Evolutionary conservation across 768 basidiomycete genomes (phyloP).

Genomic region (Pholiota microspora): DNA sequence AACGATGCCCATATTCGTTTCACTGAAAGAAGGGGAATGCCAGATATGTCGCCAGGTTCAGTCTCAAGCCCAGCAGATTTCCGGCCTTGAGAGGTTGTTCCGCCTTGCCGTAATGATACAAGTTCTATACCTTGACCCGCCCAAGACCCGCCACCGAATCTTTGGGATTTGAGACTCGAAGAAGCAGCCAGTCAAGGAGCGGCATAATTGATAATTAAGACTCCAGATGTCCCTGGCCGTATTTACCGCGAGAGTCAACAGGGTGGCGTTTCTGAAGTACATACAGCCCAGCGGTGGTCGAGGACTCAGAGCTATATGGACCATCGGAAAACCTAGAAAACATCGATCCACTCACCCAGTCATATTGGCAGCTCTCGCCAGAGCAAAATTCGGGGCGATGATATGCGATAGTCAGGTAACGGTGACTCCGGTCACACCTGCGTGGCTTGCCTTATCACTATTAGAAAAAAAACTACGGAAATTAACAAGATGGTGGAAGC

Average conservation of each 20-base stretch:
- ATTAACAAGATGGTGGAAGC: too few relatives aligned
- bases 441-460: too few relatives aligned
- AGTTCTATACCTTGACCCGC: neutral
- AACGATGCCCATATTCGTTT: conserved; percentile 20
- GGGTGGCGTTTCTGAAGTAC: neutral
- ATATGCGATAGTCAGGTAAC: too few relatives aligned
- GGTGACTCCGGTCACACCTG: too few relatives aligned
- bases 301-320: too few relatives aligned
- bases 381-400: too few relatives aligned
- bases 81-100: neutral
- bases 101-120: conserved; percentile 1
- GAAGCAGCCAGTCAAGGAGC: neutral
- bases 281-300: too few relatives aligned
- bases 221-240: neutral
- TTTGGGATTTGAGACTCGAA: neutral
- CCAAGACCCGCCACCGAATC: too few relatives aligned
- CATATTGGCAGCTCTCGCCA: too few relatives aligned
- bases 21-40: conserved; percentile 7
- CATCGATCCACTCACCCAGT: too few relatives aligned
- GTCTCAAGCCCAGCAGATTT: neutral
- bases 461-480: too few relatives aligned
- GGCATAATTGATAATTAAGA: neutral
- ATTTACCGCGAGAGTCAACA: neutral
- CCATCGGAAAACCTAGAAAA: too few relatives aligned
- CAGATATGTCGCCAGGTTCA: neutral